Evolutionary conservation across 495 filamentous ascomycete genomes (phyloP), one percentile per base, ranked within the genome.

Genomic region (Hypoxylon perforatum): DNA sequence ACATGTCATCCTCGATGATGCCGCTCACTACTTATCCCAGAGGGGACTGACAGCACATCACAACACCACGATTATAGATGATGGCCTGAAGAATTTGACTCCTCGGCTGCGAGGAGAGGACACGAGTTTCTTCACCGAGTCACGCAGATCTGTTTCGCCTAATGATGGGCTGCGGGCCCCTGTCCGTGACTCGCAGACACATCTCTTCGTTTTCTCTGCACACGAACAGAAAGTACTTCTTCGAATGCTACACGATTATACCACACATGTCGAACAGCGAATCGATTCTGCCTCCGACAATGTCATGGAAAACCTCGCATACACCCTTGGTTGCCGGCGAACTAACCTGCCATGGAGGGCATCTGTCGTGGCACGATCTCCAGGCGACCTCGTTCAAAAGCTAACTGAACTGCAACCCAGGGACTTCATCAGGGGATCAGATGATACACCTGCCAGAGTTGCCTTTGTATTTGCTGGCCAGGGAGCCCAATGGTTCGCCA

Each of bases 401-500:
- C 7, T 72, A 17, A 30, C 6, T 0, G 18, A 22, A 19, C 14
- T 61, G 11, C 36, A 18, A 23, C 5, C 23, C 0, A n/a, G 12
- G 5, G 64, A 65, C 49, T 51, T 72, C 25, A 21, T 33, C 8
- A 44, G 25, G 19, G 44, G 58, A 14, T 54, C 57, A 3, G 57
- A 51, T 1, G 51, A 54, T n/a, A 51, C 35, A 48, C 21, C 23
- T 23, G 54, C 48, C 21, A 67, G 18, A 44, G 4, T 62, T 6
- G 59, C 63, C 0, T 69, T 71, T 22, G 58, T 74, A 8, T 74
- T 74, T 38, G 59, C 46, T 18, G 71, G 71, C 15, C 71, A 74
- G 47, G 71, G 71, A 11, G 64, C 68, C 18, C 77, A 82, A 39
- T 84, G 78, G 78, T 54, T 73, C 39, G 74, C 73, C 3, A 84